Evolutionary conservation across 176 grass and related monocot species (phyloP).

Genomic region (Triticum monococcum): DNA sequence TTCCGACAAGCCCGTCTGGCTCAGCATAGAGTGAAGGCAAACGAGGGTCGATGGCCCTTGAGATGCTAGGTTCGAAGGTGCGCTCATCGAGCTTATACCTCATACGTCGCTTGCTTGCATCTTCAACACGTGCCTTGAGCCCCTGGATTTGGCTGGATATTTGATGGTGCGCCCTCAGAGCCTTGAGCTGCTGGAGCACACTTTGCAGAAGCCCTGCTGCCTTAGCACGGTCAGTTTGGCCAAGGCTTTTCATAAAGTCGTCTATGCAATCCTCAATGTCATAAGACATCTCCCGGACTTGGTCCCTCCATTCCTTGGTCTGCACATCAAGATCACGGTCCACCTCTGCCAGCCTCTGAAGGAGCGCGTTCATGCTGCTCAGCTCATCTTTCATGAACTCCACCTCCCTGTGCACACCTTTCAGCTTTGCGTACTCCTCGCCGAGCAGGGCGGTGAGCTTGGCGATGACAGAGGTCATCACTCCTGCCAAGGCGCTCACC

Average conservation of each 20-base stretch:
- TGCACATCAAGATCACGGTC: constrained; percentile 10
- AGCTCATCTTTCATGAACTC: constrained; percentile 20
- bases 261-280: constrained; percentile 21
- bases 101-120: constrained; percentile 8
- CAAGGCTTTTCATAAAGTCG: constrained; percentile 12
- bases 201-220: background rate
- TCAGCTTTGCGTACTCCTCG: constrained; percentile 17
- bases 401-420: constrained; percentile 9
- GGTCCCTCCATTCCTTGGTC: constrained; percentile 19
- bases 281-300: constrained; percentile 14
- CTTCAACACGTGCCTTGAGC: constrained; percentile 17
- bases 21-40: constrained; percentile 1
- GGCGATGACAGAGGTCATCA: constrained; percentile 2
- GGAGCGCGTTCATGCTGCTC: constrained; percentile 29
- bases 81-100: constrained; percentile 27
- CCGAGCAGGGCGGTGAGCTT: constrained; percentile 6
- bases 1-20: constrained; percentile 5
- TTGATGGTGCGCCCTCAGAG: background rate
- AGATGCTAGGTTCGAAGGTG: background rate
- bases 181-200: constrained; percentile 18
- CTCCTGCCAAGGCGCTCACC: constrained; percentile 23
- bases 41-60: background rate
- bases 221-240: background rate
- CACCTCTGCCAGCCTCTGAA: constrained; percentile 7
- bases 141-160: constrained; percentile 6